A percentile compares a stretch with the other conserved stretches of the same genome.
Conservation (phyloP, 441 rosid species). For the Isatis lusitanica region DNA sequence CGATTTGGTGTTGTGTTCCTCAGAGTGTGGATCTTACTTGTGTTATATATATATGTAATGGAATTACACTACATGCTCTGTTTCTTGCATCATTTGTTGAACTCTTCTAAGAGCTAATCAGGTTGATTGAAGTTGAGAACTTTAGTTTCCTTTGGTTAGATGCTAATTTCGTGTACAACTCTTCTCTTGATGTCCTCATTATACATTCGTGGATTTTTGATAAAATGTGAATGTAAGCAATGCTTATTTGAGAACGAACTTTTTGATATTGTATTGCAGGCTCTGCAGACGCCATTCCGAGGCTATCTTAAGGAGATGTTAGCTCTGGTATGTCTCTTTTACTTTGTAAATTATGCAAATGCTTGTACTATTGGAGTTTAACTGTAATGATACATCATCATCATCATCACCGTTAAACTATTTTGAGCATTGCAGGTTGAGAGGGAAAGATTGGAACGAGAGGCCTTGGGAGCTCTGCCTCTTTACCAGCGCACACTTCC, state of each 20-base stretch:
- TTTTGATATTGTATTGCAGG: neutral
- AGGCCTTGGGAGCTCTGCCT: constrained; percentile 78
- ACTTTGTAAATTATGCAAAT: neutral
- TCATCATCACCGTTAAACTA: neutral
- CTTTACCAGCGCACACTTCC: constrained; percentile 70
- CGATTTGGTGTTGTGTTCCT: neutral
- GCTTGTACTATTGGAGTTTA: neutral
- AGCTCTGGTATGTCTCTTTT: constrained; percentile 9
- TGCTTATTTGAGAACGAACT: neutral
- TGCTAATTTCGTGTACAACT: neutral
- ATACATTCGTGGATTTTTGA: neutral
- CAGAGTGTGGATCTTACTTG: neutral
- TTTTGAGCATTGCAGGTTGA: constrained; percentile 52
- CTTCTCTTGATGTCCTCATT: neutral
- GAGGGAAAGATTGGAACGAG: constrained; percentile 70
- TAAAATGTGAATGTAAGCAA: neutral
- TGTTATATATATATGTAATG: neutral
- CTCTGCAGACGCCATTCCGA: constrained; percentile 8
- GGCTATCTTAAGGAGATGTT: constrained; percentile 13
- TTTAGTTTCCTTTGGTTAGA: neutral
- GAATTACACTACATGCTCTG: neutral
- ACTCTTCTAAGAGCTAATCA: neutral
- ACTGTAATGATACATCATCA: no score
- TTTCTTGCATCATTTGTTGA: neutral
- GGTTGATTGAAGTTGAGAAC: neutral